Evolutionary conservation across 257 asterid species (phyloP), one percentile per base, ranked within the genome.

Genomic region (Avicennia marina): DNA sequence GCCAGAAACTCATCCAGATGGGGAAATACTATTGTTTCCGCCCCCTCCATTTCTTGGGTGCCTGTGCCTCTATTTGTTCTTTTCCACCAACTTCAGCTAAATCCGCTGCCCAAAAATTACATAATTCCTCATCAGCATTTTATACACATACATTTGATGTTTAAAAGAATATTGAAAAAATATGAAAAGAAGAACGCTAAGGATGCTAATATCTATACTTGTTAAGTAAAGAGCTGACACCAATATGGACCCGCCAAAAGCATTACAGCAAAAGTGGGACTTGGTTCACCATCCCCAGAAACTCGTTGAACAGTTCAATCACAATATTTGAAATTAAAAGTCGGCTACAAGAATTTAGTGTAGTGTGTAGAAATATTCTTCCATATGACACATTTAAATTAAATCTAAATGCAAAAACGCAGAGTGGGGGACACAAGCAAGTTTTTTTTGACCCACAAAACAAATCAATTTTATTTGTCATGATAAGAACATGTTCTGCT

Each of bases 41-140:
- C 51, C 90, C 87, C 80, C 90, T 77, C 17, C 90, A 90, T 74
- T 78, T 81, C 79, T 79, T 79, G 67, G 82, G 61, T 54, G 84
- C 81, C 56, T 72, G 85, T 40, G 78, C 80, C 46, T 81, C 94
- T 16, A 49, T 51, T 50, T 81, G 87, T 66, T 81, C 90, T 75
- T 79, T 85, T 50, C 87, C 94, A 60, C 79, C 75, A 45, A 64
- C 83, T 75, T 82, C 94, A 41, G 94, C 66, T 69, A 79, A 53
- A 70, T 82, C 88, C 33, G 67, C 94, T 85, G 80, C 51, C 58
- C 36, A 63, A 68, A 58, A 44, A 21, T 36, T 18, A 64, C 47
- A 42, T n/a, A 25, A 40, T 13, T 55, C 51, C 27, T 32, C 26
- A 22, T 61, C 18, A 21, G 33, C n/a, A n/a, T n/a, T n/a, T n/a